phyloP scores from a whole-genome alignment of 1,284 basidiomycete genomes.

The Tilletiopsis washingtonensis region DNA sequence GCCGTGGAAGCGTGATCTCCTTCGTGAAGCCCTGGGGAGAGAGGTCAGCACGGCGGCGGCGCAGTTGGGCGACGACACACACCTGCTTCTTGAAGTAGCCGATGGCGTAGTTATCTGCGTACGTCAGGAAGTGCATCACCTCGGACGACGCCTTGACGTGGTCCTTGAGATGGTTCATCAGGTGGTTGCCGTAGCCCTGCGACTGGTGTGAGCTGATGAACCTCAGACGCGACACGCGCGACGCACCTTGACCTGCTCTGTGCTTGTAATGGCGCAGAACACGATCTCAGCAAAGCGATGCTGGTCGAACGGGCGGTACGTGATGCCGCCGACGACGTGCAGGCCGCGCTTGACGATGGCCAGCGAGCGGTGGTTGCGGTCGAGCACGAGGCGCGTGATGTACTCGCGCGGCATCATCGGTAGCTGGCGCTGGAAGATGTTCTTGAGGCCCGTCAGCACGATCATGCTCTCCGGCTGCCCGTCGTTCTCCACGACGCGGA shows the following conservation, averaged over 20 bases:
- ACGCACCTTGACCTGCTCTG: conserved; percentile 88
- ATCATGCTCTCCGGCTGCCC: conserved; percentile 60
- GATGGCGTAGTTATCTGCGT: conserved; percentile 97
- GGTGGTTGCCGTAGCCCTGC: conserved; percentile 94
- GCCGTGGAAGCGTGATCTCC: conserved; percentile 82
- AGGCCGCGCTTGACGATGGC: conserved; percentile 92
- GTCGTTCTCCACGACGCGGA: conserved; percentile 80
- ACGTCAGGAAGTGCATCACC: conserved; percentile 92
- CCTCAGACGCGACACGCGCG: too few species aligned
- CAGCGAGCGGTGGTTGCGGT: conserved; percentile 79
- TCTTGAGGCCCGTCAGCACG: conserved; percentile 87
- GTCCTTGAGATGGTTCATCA: conserved; percentile 98
- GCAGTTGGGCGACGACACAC: background rate
- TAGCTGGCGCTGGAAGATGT: conserved; percentile 91
- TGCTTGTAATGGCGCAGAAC: conserved; percentile 93
- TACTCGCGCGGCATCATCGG: conserved; percentile 99
- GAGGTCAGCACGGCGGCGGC: background rate
- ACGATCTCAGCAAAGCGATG: conserved; percentile 96
- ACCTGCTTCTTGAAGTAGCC: conserved; percentile 96
- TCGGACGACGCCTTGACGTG: conserved; percentile 72
- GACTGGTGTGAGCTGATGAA: too few species aligned
- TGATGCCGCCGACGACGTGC: conserved; percentile 96
- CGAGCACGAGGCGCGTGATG: conserved; percentile 90
- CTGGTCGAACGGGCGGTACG: conserved; percentile 90
- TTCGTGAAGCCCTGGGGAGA: conserved; percentile 71